These are phyloP conservation scores for Geosmithia morbida DNA, from an alignment of 2,329 filamentous ascomycete genomes.

Conservation along the genomic window DNA sequence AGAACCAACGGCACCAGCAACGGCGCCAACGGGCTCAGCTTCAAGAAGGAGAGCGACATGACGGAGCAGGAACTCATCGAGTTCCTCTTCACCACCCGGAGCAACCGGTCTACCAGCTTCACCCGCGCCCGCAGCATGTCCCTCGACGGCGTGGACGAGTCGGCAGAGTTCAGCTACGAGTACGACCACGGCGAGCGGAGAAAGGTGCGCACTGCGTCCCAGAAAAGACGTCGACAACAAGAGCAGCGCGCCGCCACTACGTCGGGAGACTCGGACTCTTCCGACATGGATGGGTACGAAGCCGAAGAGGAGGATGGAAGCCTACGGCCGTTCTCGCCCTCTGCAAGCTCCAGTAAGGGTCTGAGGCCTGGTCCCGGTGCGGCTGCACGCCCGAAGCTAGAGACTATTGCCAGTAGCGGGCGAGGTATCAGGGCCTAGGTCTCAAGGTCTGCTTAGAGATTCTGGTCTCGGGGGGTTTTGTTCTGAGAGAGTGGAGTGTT, in stretches of 20 bases:
- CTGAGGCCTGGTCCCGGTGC: slow-evolving; percentile 10
- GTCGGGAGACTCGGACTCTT: slow-evolving; percentile 16
- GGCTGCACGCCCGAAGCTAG: slow-evolving; percentile 26
- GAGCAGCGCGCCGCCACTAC: slow-evolving; percentile 14
- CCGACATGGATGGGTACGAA: slow-evolving; percentile 14
- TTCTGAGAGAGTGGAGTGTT: too few species aligned
- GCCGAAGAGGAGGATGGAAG: slow-evolving; percentile 12
- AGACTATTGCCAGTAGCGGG: slow-evolving; percentile 34
- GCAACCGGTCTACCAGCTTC: slow-evolving; percentile 15
- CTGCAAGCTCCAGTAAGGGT: not conserved
- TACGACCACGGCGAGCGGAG: slow-evolving; percentile 4
- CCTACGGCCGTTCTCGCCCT: slow-evolving; percentile 5
- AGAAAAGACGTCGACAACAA: slow-evolving; percentile 5
- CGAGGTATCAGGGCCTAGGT: slow-evolving; percentile 3
- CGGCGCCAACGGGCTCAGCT: slow-evolving; percentile 29
- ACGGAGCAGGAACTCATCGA: slow-evolving; percentile 30
- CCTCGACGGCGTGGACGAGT: slow-evolving; percentile 20
- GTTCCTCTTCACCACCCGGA: slow-evolving; percentile 20
- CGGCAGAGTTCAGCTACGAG: slow-evolving; percentile 13
- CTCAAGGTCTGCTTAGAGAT: not conserved
- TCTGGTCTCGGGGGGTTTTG: too few species aligned
- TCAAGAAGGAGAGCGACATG: slow-evolving; percentile 20
- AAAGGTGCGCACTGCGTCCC: slow-evolving; percentile 4
- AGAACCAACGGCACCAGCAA: slow-evolving; percentile 23
- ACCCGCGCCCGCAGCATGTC: slow-evolving; percentile 21